Base-by-base conservation (phyloP, 495 filamentous ascomycete species). In the Penicillium verhagenii region DNA sequence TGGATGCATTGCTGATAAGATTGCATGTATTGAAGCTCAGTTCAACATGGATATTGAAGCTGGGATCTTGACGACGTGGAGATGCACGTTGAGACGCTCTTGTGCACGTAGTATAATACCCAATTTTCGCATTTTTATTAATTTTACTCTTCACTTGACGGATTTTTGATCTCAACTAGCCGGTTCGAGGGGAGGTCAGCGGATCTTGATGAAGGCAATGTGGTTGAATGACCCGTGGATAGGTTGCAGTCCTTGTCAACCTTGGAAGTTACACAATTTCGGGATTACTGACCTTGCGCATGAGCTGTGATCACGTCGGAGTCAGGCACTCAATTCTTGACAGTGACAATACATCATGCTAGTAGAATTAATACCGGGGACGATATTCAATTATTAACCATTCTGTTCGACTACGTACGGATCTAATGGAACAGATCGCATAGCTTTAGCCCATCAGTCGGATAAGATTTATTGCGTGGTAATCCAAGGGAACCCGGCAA, bases 1-100 rank as follows among this genome's bases (percentile, higher is more conserved):
- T 65, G 55, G 56, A 42, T 61, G 37, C 66, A 69, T 42, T 62
- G 58, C 50, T 66, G 23, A 56, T 50, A 19, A 28, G 0, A 26
- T 14, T 6, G 18, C 19, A 21, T 4, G 20, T 11, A 6, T 16
- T 35, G 16, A 16, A 35, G 13, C 14, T 16, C 6, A 35, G 14
- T 0, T 4, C 14, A 5, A 6, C 14, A 16, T n/a, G 2, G 3
- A 35, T 13, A 35, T 2, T 13, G 33, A 35, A 14, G 16, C 1
- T 2, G 6, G 6, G 10, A 9, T 28, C 26, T 28, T 28, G n/a
- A n/a, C n/a, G n/a, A n/a, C n/a, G 26, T 28, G 2, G 26, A 28
- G 6, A 28, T 16, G 33, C 13, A 16, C 16, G 3, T 35, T 5
- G 16, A n/a, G 33, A 35, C 16, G 11, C 14, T n/a, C 33, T 35